Conservation (phyloP, 768 basidiomycete genomes). For the Mrakia hoshinonis region DNA sequence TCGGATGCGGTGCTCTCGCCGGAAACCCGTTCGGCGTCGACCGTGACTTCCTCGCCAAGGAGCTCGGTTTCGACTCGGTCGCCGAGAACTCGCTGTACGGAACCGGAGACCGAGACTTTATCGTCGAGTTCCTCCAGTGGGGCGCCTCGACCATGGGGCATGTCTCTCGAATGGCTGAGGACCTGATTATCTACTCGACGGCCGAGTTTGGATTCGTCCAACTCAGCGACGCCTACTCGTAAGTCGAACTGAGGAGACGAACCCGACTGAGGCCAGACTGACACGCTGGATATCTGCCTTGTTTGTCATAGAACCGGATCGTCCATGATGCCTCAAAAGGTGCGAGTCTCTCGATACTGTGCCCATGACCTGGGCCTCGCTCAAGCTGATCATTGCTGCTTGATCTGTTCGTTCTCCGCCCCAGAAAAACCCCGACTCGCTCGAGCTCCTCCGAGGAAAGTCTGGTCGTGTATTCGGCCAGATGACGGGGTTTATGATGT, state of each 20-base stretch:
- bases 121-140: constrained; percentile 97
- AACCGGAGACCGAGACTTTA: constrained; percentile 92
- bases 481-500: constrained; percentile 98
- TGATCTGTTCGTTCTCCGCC: neutral
- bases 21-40: constrained; percentile 94
- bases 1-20: constrained; percentile 89
- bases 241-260: constrained; percentile 32
- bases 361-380: too few species aligned
- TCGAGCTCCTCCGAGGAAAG: constrained; percentile 91
- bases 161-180: constrained; percentile 88
- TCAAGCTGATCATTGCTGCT: neutral
- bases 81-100: constrained; percentile 97
- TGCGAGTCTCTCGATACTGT: constrained; percentile 42
- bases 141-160: constrained; percentile 84
- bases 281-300: constrained; percentile 3
- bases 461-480: constrained; percentile 86
- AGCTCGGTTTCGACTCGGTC: constrained; percentile 78
- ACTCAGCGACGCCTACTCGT: constrained; percentile 97
- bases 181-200: constrained; percentile 90
- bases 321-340: constrained; percentile 99
- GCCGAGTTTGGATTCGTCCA: constrained; percentile 95
- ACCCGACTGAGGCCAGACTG: neutral
- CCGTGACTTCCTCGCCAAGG: constrained; percentile 79
- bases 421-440: constrained; percentile 52
- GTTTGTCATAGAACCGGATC: constrained; percentile 71